These are phyloP conservation scores for Alectoria sarmentosa DNA, from an alignment of 495 filamentous ascomycete species.

Conservation along the genomic window DNA sequence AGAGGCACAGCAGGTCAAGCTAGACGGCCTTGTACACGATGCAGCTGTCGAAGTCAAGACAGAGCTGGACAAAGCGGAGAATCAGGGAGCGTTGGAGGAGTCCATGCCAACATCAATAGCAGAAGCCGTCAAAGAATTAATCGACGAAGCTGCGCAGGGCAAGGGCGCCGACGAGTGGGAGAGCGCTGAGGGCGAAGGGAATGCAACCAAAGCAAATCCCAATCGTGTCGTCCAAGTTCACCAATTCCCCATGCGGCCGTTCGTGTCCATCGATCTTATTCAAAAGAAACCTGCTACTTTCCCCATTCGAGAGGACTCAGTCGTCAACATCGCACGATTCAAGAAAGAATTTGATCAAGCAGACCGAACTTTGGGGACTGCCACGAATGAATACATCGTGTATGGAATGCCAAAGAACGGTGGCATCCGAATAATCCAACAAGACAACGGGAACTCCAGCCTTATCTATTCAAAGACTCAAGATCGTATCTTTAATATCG, in stretches of 20 bases:
- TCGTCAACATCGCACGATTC: constrained; percentile 83
- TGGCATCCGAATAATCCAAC: constrained; percentile 84
- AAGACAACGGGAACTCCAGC: constrained; percentile 84
- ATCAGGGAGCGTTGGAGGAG: constrained; percentile 43
- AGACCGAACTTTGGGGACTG: constrained; percentile 84
- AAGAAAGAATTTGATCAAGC: constrained; percentile 98
- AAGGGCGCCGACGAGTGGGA: constrained; percentile 64
- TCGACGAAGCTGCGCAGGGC: constrained; percentile 50
- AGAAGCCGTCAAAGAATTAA: constrained; percentile 49
- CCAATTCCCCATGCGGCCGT: constrained; percentile 93
- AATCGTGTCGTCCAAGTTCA: constrained; percentile 66
- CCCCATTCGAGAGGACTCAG: constrained; percentile 45
- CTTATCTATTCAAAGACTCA: constrained; percentile 80
- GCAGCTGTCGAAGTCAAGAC: constrained; percentile 47
- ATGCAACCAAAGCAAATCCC: constrained; percentile 57
- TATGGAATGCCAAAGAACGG: constrained; percentile 89
- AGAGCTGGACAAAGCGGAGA: constrained; percentile 51
- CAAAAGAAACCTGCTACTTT: constrained; percentile 28
- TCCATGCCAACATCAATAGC: constrained; percentile 43
- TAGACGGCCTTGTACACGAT: constrained; percentile 36
- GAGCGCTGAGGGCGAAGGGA: constrained; percentile 65
- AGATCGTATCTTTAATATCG: constrained; percentile 91
- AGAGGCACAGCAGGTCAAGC: constrained; percentile 36
- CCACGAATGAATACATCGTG: constrained; percentile 84
- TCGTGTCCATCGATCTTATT: constrained; percentile 66